A percentile compares a stretch with the other conserved stretches of the same genome.
phyloP scores from a whole-genome alignment of 2,329 filamentous ascomycete genomes.

The Drechmeria coniospora region DNA sequence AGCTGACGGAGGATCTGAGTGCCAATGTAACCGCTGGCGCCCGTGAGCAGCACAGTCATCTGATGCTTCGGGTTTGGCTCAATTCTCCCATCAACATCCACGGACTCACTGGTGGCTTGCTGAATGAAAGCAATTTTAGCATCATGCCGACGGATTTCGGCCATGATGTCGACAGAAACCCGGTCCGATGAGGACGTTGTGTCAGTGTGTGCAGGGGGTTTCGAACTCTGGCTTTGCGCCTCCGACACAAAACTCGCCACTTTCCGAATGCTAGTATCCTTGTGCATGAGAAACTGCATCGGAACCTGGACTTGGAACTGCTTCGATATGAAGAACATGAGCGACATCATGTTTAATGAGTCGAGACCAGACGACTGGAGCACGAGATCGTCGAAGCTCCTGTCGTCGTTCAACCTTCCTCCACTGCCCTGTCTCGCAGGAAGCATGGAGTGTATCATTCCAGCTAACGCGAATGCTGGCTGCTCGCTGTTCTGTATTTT shows the following conservation, averaged over 20 bases:
- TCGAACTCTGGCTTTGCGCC: background rate
- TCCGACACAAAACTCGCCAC: slow-evolving; percentile 1
- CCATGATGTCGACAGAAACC: slow-evolving; percentile 1
- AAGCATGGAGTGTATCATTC: slow-evolving; percentile 1
- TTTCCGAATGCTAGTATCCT: slow-evolving; percentile 1
- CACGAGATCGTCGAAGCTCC: slow-evolving; percentile 1
- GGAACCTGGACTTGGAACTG: slow-evolving; percentile 1
- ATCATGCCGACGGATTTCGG: slow-evolving; percentile 1
- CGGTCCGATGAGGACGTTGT: background rate
- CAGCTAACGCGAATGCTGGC: slow-evolving; percentile 2
- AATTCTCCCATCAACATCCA: background rate
- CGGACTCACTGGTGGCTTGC: background rate
- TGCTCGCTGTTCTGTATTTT: slow-evolving; percentile 1
- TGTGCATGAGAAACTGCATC: slow-evolving; percentile 3
- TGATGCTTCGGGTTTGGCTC: background rate
- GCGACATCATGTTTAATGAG: slow-evolving; percentile 4
- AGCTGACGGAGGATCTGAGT: slow-evolving; percentile 4
- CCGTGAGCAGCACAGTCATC: slow-evolving; percentile 4
- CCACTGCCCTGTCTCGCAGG: no score
- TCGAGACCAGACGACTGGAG: slow-evolving; percentile 3
- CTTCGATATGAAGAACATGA: slow-evolving; percentile 2
- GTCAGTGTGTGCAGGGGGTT: background rate
- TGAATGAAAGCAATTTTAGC: background rate
- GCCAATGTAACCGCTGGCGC: slow-evolving; percentile 5
- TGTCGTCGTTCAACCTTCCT: background rate